Evolutionary conservation across 345 rosid genomes (phyloP), one percentile per base, ranked within the genome.

Genomic region (Odontarrhena argentea): DNA sequence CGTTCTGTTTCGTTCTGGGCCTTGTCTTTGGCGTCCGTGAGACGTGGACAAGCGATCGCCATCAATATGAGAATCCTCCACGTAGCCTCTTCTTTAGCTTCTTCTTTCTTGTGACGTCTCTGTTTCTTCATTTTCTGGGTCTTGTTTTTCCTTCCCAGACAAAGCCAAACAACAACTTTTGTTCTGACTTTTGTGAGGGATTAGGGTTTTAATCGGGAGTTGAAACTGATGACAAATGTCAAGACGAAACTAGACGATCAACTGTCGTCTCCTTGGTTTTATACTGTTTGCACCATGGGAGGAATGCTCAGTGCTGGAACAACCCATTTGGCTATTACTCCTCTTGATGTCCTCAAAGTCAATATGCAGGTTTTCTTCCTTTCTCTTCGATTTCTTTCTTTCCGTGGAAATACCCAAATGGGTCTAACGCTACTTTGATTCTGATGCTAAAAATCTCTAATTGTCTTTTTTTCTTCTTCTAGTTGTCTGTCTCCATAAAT

Each of bases 231-330:
- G 74, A 69, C 65, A 63, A 69, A 53, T 11, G 69, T 55, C 60
- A 57, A 63, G 71, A 69, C 26, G 6, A 65, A 65, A 8, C 30
- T 57, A 46, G 70, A 70, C 6, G 71, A 58, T 26, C 67, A 69
- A 3, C 56, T 68, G 45, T 63, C 78, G 3, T 68, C 74, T 64
- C 55, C 67, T 11, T 73, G 83, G 52, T 82, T 77, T 37, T 85
- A 79, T 45, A 49, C 80, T 8, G 55, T 87, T 50, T 87, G 90
- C 45, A 77, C 84, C 9, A 45, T 74, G 53, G 82, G 83, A 70
- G 90, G 90, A 56, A 84, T 85, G 82, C 74, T 87, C 57, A 85
- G 90, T 71, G 86, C 94, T 1, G 90, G 87, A 69, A 79, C 85
- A 5, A 76, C 86, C 14, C 90, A 83, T 76, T 74, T 83, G 6